Evolutionary conservation across 2,329 filamentous ascomycete genomes (phyloP).

Genomic region (Fusarium siculi): DNA sequence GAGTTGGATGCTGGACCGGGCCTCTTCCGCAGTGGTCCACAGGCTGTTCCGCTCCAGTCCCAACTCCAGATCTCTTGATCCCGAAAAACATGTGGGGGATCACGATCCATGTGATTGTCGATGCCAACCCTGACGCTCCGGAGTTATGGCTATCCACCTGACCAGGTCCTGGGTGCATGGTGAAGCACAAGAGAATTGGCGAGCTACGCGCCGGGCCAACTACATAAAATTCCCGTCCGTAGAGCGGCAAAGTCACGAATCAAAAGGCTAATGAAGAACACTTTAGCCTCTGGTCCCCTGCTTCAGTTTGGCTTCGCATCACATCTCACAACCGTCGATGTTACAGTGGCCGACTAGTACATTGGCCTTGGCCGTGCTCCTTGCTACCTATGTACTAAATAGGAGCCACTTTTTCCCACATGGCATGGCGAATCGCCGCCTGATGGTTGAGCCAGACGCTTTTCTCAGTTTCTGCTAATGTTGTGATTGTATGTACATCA

Average conservation of each 20-base stretch:
- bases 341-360: neutral
- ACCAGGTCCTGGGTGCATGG: neutral
- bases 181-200: neutral
- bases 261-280: neutral
- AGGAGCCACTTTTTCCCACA: constrained; percentile 30
- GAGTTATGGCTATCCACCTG: constrained; percentile 8
- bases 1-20: neutral
- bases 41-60: constrained; percentile 11
- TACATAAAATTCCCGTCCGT: neutral
- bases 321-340: neutral
- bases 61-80: constrained; percentile 12
- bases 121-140: constrained; percentile 27
- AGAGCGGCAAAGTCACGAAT: constrained; percentile 7
- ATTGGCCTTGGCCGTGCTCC: neutral
- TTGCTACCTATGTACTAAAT: neutral
- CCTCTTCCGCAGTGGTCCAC: constrained; percentile 14
- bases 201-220: neutral
- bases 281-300: neutral
- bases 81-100: constrained; percentile 34
- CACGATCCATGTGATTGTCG: constrained; percentile 29
- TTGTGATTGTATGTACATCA: neutral
- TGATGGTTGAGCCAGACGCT: constrained; percentile 24
- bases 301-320: neutral
- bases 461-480: constrained; percentile 12
- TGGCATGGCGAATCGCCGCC: constrained; percentile 27